Evolutionary conservation across 1,284 basidiomycete genomes (phyloP), one percentile per base, ranked within the genome.

Genomic region (Microbotryum saponariae): DNA sequence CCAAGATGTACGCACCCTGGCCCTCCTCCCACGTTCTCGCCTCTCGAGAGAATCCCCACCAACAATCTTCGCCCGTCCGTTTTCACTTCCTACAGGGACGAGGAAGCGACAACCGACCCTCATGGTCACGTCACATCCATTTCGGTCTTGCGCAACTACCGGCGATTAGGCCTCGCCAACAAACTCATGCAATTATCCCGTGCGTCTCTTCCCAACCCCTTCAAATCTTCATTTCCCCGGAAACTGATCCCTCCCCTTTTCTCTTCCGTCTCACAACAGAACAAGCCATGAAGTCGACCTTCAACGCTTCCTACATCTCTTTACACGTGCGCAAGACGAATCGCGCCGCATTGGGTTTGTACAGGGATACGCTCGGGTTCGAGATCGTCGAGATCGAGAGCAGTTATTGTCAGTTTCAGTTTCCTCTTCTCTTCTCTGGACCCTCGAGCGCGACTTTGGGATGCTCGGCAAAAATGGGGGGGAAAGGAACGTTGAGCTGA

Each of bases 111-210:
- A 1, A 75, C 76, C 46, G 82, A 85, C 29, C 88, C 74, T 16
- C 75, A 91, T 63, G 91, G 91, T 1, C 88, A 94, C 73, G 87
- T 96, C 72, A 93, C 90, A 47, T 93, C 91, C 0, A 89, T 96
- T 69, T 91, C 89, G 1, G 89, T 96, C 6, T 78, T 93, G 45
- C 79, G 90, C 64, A 85, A 87, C 18, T 91, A 94, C 73, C 80
- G 91, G 58, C 81, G 91, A 31, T 78, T 92, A 21, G 91, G 91
- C 2, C 77, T 96, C 1, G 91, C 89, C 16, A 89, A 89, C 76
- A 86, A 86, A 73, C 77, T 96, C 51, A 94, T 94, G 91, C 76
- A 87, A 46, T 82, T 88, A 56, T 86, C 87, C 47, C 90, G 91
- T 93, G 68, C 70, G 83, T 80, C 49, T 29, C 16, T n/a, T 31